Base-by-base conservation (phyloP, 1,284 basidiomycete species). In the Coriolopsis trogii region DNA sequence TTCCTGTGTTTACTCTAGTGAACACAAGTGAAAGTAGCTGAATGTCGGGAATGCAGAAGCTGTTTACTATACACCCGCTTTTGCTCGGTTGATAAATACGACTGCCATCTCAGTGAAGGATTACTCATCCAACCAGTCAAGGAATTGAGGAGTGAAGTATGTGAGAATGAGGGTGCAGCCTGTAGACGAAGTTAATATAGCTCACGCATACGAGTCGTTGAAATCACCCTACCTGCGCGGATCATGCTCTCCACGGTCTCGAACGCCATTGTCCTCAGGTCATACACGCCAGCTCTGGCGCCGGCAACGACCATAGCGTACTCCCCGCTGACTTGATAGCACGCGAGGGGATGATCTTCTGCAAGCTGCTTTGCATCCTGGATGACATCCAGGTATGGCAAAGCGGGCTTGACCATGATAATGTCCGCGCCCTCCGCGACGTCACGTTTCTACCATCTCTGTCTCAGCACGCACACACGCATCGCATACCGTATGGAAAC, bases 271-370 rank as follows among this genome's bases (percentile, higher is more conserved):
- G 85, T 82, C 58, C 84, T 87, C 53, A 99, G 75, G 55, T 93
- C 91, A 67, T 97, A 99, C 13, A 99, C 89, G 9, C 96, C 96
- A 4, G 94, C 93, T 13, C 80, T 79, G 6, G 97, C 96, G 25
- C 95, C 96, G 0, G 97, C 96, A 51, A 91, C 87, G 24, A 99
- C 78, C 94, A 98, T 98, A 4, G 96, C 94, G 64, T 91, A 99
- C 71, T 99, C 97, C 9, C 97, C 97, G 50, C 91, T 94, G 43
- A 98, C 95, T 73, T 95, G 93, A 72, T 99, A 99, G 65, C 91
- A 93, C 0, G 97, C 97, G 23, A 96, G 78, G 1, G 95, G 95
- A 63, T 93, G 87, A 68, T 97, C 87, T 0, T 85, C 84, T 1
- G 91, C 89, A 36, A 98, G 77, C 58, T 87, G 73, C 1, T 89